Evolutionary conservation across 2,329 filamentous ascomycete genomes (phyloP), one percentile per base, ranked within the genome.

Genomic region (Hirsutella minnesotensis): DNA sequence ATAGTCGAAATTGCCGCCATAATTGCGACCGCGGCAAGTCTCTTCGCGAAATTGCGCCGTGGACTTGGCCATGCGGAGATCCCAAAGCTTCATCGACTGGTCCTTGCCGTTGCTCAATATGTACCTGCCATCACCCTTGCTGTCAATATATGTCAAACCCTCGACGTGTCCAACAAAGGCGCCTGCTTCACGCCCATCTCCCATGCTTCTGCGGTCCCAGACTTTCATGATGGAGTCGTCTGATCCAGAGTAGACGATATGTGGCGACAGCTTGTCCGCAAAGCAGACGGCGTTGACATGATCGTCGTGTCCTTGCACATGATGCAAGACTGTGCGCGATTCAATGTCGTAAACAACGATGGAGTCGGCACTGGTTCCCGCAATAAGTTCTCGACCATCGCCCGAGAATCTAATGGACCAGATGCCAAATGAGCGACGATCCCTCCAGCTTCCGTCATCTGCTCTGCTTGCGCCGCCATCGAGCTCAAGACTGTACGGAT

Each of bases 201-300:
- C 86, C 71, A 96, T 90, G 62, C 83, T 90, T 66, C 92, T 77
- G 39, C 90, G 77, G 57, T 98, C 92, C 92, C 92, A 98, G 2
- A 98, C 87, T 56, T 95, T 94, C 54, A 96, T 76, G 1, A 87
- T 94, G 2, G 85, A 82, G 57, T 98, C 92, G 56, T 98, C 92
- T 0, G 88, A 95, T 18, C 92, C 92, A 0, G 89, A 95, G 64
- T 95, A 96, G 3, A 98, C 71, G 47, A 96, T 90, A 58, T 98
- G 89, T 1, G 92, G 90, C 0, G 86, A 94, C 24, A 77, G 75
- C 47, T 80, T 81, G 62, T 96, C 89, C 1, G 88, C 92, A 55
- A 94, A 96, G 61, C 89, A 95, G 1, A 98, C 92, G 4, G 92
- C 92, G 53, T 96, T 98, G 43, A 96, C 90, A 58, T 98, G 88